Conservation (phyloP, 768 basidiomycete genomes). For the Termitomyces sp. region DNA sequence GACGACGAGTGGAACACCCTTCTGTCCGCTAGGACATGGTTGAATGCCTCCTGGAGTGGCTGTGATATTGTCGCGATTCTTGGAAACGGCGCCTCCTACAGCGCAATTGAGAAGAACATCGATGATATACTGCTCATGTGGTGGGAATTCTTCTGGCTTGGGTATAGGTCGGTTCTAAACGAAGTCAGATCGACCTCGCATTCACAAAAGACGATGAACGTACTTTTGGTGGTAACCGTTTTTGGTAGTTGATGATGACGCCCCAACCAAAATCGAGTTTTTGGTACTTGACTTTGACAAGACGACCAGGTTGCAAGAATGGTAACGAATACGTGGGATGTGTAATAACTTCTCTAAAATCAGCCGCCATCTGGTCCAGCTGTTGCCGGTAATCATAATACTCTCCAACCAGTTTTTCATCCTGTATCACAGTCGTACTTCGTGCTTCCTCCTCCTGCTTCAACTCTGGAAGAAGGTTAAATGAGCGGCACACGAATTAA, state of each 20-base stretch:
- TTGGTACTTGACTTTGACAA: constrained; percentile 87
- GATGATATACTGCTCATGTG: constrained; percentile 89
- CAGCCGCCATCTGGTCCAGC: constrained; percentile 81
- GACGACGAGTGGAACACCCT: constrained; percentile 80
- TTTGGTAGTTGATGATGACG: constrained; percentile 87
- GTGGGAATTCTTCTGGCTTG: constrained; percentile 61
- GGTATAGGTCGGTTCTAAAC: constrained; percentile 61
- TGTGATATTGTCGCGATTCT: constrained; percentile 48
- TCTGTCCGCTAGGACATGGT: constrained; percentile 68
- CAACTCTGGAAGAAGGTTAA: constrained; percentile 48
- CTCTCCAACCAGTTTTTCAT: constrained; percentile 78
- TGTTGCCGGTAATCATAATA: constrained; percentile 95
- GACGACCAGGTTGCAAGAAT: constrained; percentile 86
- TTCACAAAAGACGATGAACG: constrained; percentile 8
- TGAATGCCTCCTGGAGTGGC: constrained; percentile 66
- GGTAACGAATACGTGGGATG: constrained; percentile 95
- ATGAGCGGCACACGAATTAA: constrained; percentile 1
- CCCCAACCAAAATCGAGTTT: constrained; percentile 97
- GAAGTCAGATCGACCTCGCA: background rate
- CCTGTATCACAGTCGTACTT: constrained; percentile 65
- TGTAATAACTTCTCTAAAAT: constrained; percentile 89
- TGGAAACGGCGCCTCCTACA: constrained; percentile 51
- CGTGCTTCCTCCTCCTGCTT: constrained; percentile 64
- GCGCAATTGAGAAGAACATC: constrained; percentile 88
- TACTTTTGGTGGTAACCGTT: constrained; percentile 80